Base-by-base conservation (phyloP, 768 basidiomycete genomes). In the Mycena alexandri region DNA sequence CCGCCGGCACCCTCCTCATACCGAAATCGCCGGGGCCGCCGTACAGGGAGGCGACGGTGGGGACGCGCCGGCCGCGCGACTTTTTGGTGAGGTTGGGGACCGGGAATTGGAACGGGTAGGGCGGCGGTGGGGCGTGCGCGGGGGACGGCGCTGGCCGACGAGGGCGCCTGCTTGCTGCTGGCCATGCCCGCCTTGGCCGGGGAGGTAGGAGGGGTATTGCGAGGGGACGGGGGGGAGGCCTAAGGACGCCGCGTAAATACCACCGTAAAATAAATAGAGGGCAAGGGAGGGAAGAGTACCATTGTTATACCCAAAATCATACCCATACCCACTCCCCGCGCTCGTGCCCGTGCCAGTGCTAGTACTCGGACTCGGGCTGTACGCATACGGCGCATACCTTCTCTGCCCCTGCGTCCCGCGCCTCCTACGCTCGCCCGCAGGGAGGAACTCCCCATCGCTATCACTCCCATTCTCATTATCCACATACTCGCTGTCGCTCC, bases 1-100 rank as follows among this genome's bases (percentile, higher is more conserved):
- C 36, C n/a, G n/a, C n/a, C n/a, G n/a, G n/a, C n/a, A n/a, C 10
- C 38, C 14, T 38, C 38, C 38, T 38, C n/a, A 36, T 58, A 19
- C 19, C 36, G n/a, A n/a, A n/a, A 25, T 19, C 8, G 36, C 2
- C 13, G 17, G 33, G 29, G 24, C 25, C 22, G n/a, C 21, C 19
- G 46, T 14, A 16, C n/a, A 22, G 44, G 2, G 38, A 2, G 25
- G 22, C 41, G 42, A 29, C 16, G 53, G 79, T 82, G 3, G 86
- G 86, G n/a, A 86, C 86, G 19, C 80, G 75, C 21, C 86, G 78
- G 1, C 86, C 86, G 16, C 85, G 75, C 0, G 80, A 80, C 64
- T 84, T 85, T 76, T 87, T 87, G 10, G 80, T 85, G 43, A 87
- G 76, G 48, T 84, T 83, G 12, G 85, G 85, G 14, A 85, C 79